phyloP scores from a whole-genome alignment of 306 rosid genomes.

The Geum urbanum region DNA sequence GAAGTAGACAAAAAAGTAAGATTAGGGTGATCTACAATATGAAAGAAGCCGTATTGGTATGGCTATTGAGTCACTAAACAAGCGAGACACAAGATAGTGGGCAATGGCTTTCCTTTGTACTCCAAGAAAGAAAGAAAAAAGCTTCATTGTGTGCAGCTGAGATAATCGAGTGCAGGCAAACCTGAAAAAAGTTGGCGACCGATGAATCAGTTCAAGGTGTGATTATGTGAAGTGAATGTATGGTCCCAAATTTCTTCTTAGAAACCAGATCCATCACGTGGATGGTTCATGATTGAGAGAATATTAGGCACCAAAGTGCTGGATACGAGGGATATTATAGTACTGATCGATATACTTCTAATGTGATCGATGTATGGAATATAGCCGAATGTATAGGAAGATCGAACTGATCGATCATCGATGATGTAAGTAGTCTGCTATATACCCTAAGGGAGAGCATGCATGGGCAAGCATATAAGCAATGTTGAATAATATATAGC shows the following conservation, averaged over 20 bases:
- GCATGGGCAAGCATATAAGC: too few relatives aligned
- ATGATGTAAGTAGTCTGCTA: too few relatives aligned
- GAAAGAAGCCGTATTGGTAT: not conserved
- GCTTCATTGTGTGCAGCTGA: not conserved
- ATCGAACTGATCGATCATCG: too few relatives aligned
- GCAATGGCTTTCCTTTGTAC: not conserved
- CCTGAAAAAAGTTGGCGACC: not conserved
- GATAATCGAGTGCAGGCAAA: not conserved
- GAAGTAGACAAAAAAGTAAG: not conserved
- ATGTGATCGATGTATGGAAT: too few relatives aligned
- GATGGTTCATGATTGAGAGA: not conserved
- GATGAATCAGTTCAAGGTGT: not conserved
- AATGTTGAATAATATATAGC: not conserved
- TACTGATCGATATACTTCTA: not conserved
- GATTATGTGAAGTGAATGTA: not conserved
- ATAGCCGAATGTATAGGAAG: too few relatives aligned
- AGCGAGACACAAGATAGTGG: constrained; percentile 31
- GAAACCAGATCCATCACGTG: not conserved
- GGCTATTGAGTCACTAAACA: not conserved
- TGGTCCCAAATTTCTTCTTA: not conserved
- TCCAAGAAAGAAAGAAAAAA: not conserved
- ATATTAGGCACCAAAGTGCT: not conserved
- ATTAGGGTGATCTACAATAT: not conserved
- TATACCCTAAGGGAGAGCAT: too few relatives aligned
- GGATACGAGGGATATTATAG: not conserved